Percentiles rank a stretch among this genome's conserved stretches.
phyloP scores from a whole-genome alignment of 2,329 filamentous ascomycete species.

The Exophiala sp. region DNA sequence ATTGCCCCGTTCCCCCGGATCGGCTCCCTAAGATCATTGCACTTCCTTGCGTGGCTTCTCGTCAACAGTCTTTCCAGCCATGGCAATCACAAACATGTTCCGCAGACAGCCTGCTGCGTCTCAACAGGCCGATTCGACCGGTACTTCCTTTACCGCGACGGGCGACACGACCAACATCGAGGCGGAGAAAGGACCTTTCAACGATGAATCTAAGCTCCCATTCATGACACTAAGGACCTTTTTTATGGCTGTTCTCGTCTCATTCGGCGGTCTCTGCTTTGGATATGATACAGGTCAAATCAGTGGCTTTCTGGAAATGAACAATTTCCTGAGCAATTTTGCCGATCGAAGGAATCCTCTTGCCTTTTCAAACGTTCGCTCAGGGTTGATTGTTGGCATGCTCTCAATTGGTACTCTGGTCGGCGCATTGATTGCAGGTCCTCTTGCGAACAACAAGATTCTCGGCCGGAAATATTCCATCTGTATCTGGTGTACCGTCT shows the following conservation, averaged over 20 bases:
- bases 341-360: constrained; percentile 36
- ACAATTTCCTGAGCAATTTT: constrained; percentile 43
- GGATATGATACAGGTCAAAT: constrained; percentile 42
- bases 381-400: constrained; percentile 42
- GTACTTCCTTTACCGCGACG: constrained; percentile 9
- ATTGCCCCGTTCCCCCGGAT: too few relatives aligned
- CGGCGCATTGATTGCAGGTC: constrained; percentile 42
- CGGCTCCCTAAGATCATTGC: too few relatives aligned
- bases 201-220: constrained; percentile 42
- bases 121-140: constrained; percentile 7
- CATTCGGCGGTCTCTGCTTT: constrained; percentile 49
- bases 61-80: neutral
- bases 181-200: constrained; percentile 19
- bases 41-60: too few relatives aligned
- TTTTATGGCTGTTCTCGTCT: constrained; percentile 44
- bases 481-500: constrained; percentile 43
- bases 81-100: constrained; percentile 11
- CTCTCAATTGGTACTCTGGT: constrained; percentile 43
- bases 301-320: constrained; percentile 48
- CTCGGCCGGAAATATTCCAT: constrained; percentile 47
- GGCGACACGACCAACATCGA: constrained; percentile 14
- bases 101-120: constrained; percentile 5
- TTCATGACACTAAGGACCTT: constrained; percentile 43
- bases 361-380: constrained; percentile 41
- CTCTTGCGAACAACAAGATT: constrained; percentile 31